These are phyloP conservation scores for Metschnikowia santaceciliae DNA, from an alignment of 805 yeast species.

Conservation along the genomic window DNA sequence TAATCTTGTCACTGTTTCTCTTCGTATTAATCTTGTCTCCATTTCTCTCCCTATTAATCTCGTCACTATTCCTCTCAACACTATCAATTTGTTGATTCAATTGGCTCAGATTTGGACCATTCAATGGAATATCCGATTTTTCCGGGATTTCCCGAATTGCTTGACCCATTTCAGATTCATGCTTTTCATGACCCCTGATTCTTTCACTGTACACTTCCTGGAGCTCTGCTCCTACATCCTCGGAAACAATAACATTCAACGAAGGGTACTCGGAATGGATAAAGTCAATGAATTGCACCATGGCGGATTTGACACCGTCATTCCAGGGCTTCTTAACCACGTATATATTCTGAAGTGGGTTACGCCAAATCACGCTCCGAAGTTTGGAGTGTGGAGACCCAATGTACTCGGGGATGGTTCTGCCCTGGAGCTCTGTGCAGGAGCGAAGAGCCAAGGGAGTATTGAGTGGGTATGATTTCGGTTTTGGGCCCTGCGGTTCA, in stretches of 20 bases:
- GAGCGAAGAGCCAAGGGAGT: constrained; percentile 6
- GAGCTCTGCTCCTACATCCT: constrained; percentile 74
- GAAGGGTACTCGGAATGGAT: constrained; percentile 61
- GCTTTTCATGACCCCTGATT: too few relatives aligned
- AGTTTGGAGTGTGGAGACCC: constrained; percentile 57
- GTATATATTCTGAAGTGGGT: constrained; percentile 67
- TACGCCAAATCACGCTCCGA: constrained; percentile 65
- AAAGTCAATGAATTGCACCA: constrained; percentile 60
- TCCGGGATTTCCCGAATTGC: too few relatives aligned
- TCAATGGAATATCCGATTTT: too few relatives aligned
- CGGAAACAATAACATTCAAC: constrained; percentile 72
- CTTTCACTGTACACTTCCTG: neutral
- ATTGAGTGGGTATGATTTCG: neutral
- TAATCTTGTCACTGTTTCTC: too few relatives aligned
- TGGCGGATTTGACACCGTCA: constrained; percentile 56
- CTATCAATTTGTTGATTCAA: too few relatives aligned
- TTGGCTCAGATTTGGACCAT: too few relatives aligned
- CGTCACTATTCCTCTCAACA: too few relatives aligned
- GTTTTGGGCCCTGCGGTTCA: neutral
- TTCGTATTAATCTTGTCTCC: too few relatives aligned
- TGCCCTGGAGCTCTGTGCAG: constrained; percentile 11
- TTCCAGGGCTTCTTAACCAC: constrained; percentile 87
- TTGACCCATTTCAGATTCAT: too few relatives aligned
- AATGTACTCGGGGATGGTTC: constrained; percentile 47
- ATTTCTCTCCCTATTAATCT: too few relatives aligned